Conservation (phyloP, 2,329 filamentous ascomycete species). For the Fusarium duplospermum region DNA sequence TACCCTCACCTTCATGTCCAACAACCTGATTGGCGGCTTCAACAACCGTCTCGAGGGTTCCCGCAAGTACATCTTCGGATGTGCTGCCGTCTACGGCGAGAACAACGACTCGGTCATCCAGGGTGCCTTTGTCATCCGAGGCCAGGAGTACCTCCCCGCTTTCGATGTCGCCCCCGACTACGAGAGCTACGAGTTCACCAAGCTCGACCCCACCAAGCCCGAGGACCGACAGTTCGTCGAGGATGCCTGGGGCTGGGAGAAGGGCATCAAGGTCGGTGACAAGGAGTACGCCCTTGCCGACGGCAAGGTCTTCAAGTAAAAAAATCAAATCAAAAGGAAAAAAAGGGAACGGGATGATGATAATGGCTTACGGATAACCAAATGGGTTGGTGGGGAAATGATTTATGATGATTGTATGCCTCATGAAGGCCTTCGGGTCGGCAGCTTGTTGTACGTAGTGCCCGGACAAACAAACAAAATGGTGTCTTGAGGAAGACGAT, state of each 20-base stretch:
- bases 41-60: slow-evolving; percentile 96
- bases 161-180: slow-evolving; percentile 98
- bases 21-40: slow-evolving; percentile 98
- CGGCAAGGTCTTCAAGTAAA: slow-evolving; percentile 99
- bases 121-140: slow-evolving; percentile 95
- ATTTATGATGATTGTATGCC: slow-evolving; percentile 45
- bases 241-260: slow-evolving; percentile 92
- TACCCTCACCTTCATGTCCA: slow-evolving; percentile 97
- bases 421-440: slow-evolving; percentile 38
- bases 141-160: slow-evolving; percentile 84
- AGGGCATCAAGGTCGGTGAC: slow-evolving; percentile 80
- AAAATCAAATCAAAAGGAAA: slow-evolving; percentile 33
- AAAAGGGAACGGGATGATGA: slow-evolving; percentile 43
- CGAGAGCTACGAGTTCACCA: slow-evolving; percentile 96
- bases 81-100: slow-evolving; percentile 86
- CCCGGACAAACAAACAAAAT: slow-evolving; percentile 24
- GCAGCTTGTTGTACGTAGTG: slow-evolving; percentile 37
- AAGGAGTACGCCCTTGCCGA: slow-evolving; percentile 91
- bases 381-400: slow-evolving; percentile 44
- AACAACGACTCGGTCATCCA: slow-evolving; percentile 91
- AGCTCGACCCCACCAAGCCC: slow-evolving; percentile 89
- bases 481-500: slow-evolving; percentile 28
- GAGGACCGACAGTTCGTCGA: slow-evolving; percentile 90
- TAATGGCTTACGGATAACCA: slow-evolving; percentile 50
- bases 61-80: slow-evolving; percentile 98